Base-by-base conservation (phyloP, 768 basidiomycete genomes). In the Tephrocybe rancida region DNA sequence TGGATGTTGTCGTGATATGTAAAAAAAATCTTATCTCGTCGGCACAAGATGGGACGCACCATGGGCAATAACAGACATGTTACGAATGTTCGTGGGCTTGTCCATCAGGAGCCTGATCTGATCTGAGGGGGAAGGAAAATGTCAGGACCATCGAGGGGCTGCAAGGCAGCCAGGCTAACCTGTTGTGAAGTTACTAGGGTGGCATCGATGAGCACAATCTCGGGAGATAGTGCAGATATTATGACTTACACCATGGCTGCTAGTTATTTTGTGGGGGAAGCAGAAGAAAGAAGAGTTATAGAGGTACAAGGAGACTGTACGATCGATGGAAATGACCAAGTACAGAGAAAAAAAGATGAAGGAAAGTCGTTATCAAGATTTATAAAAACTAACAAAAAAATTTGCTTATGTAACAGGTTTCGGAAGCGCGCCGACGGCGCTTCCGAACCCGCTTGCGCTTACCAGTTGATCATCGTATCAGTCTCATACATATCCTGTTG, bases 11-110 rank as follows among this genome's bases (percentile, higher is more conserved):
- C 37, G 21, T 55, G 18, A 52, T 10, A 7, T 38, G 35, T n/a
- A n/a, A n/a, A 34, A 34, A 25, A 52, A 44, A 42, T 44, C 45
- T 48, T 35, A 57, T 38, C 52, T 26, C 3, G 39, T 3, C 22
- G 14, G 13, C 27, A 5, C 30, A 43, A 48, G 22, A 43, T 50
- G 47, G 9, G 21, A 44, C 84, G 61, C 50, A 90, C 91, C 90
- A 72, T 93, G 89, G 61, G 91, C 91, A 67, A 92, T 91, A 66
- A 91, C 90, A 82, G 86, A 88, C 90, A 92, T 92, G 79, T 92
- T 92, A 74, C 92, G 87, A 67, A 94, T 93, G 74, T 94, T 94
- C 47, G 89, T 92, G 62, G 92, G 83, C 70, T 70, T 76, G 83
- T 92, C 88, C 92, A 94, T 94, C 57, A 94, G 86, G 60, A 54